Base-by-base conservation (phyloP, 352 stramenopile species). In the Phytophthora boehmeriae region DNA sequence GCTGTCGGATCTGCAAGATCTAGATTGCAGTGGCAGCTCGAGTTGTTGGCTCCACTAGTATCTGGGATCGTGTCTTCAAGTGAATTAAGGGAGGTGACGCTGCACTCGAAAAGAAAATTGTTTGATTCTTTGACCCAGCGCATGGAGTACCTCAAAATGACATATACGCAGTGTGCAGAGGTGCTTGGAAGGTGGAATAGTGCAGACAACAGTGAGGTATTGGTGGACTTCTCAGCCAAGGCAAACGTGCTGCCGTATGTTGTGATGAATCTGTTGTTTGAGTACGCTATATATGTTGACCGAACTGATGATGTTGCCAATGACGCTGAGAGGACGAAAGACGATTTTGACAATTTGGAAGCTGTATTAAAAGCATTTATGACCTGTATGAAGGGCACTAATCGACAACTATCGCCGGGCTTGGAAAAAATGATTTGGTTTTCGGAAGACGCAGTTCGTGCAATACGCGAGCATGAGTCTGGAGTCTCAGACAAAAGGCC, bases 91-190 rank as follows among this genome's bases (percentile, higher is more conserved):
- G 25, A 45, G 4, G 42, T 84, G 30, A 41, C 88, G 14, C 54
- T 80, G 43, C 78, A 89, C 19, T 61, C 73, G 2, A 91, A 89
- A 47, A 83, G 67, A 41, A 78, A 76, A 48, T 16, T 84, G 4
- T 68, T 66, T 9, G 45, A 68, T 0, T 38, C 64, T 55, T 53
- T 76, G 20, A 50, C 42, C n/a, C 39, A 53, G 44, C 54, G 68
- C 22, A 71, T 76, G 64, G 36, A 65, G 1, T 67, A 68, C 19
- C 32, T 73, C 14, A 66, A 68, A 43, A 36, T 45, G 20, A 70
- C 43, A 43, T 64, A 59, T 38, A 35, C 39, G 41, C 52, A 59
- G 30, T 79, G 51, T 41, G 36, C 54, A 6, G 51, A 27, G n/a
- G 44, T 82, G 19, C 19, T 85, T 16, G 41, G 64, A 0, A 68